Evolutionary conservation across 176 grass and related monocot species (phyloP).

Genomic region (Raddia distichophylla): DNA sequence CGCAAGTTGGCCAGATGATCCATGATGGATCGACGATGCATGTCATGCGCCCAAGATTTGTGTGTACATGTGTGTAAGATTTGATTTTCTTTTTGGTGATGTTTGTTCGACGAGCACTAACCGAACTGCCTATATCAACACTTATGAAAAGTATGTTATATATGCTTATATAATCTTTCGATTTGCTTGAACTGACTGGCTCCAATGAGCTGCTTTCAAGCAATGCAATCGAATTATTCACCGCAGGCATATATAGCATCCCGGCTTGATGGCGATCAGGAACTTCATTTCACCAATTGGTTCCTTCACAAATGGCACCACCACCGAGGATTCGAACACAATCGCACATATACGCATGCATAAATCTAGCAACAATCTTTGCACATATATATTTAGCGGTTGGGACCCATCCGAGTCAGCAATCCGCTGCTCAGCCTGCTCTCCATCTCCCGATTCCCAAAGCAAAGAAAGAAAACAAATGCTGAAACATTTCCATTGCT

Average conservation of each 20-base stretch:
- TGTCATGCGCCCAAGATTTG: background rate
- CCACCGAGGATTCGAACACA: background rate
- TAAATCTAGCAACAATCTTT: background rate
- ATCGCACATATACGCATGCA: background rate
- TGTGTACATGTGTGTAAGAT: background rate
- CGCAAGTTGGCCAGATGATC: conserved; percentile 12
- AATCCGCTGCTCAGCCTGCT: background rate
- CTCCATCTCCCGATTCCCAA: background rate
- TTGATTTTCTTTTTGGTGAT: background rate
- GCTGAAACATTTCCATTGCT: background rate
- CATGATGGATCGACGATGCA: background rate
- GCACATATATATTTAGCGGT: background rate
- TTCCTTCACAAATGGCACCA: background rate
- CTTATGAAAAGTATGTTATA: background rate
- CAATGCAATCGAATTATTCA: background rate
- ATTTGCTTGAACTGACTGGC: background rate
- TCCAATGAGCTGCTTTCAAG: background rate
- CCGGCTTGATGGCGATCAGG: background rate
- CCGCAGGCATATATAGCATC: background rate
- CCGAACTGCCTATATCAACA: background rate
- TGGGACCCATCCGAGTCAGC: conserved; percentile 41
- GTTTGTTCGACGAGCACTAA: background rate
- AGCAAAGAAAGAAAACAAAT: background rate
- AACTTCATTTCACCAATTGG: background rate
- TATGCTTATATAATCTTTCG: background rate